Evolutionary conservation across 176 grass and related monocot genomes (phyloP).

Genomic region (Musa itinerans): DNA sequence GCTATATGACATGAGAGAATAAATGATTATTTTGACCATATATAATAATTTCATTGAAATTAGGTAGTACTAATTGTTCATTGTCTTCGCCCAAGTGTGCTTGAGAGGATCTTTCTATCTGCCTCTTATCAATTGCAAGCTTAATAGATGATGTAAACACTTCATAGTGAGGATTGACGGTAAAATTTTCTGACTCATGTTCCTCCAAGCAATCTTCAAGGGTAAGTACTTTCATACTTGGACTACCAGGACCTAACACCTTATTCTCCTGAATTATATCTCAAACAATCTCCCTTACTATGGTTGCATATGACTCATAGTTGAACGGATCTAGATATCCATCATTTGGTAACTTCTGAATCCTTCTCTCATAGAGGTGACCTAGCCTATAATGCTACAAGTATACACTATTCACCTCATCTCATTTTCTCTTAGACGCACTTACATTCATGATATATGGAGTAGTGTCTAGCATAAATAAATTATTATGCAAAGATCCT

Average conservation of each 20-base stretch:
- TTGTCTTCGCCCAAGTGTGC: neutral
- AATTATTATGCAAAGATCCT: too few relatives aligned
- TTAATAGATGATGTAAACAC: constrained; percentile 4
- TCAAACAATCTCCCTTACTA: constrained; percentile 79
- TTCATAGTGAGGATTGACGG: neutral
- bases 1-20: constrained; percentile 1
- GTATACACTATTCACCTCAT: too few relatives aligned
- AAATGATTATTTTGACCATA: constrained; percentile 21
- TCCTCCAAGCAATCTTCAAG: constrained; percentile 49
- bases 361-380: too few relatives aligned
- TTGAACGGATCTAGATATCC: too few relatives aligned
- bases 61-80: neutral
- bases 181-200: neutral
- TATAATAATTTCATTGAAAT: constrained; percentile 16
- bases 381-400: too few relatives aligned
- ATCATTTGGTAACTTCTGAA: too few relatives aligned
- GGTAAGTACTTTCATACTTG: constrained; percentile 46
- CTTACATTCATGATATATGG: too few relatives aligned
- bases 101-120: constrained; percentile 18
- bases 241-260: constrained; percentile 75
- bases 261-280: constrained; percentile 97
- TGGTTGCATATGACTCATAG: too few relatives aligned
- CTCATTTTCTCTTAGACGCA: too few relatives aligned
- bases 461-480: too few relatives aligned
- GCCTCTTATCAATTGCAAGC: constrained; percentile 21